phyloP scores from a whole-genome alignment of 306 rosid genomes.

The Hippophae rhamnoides region DNA sequence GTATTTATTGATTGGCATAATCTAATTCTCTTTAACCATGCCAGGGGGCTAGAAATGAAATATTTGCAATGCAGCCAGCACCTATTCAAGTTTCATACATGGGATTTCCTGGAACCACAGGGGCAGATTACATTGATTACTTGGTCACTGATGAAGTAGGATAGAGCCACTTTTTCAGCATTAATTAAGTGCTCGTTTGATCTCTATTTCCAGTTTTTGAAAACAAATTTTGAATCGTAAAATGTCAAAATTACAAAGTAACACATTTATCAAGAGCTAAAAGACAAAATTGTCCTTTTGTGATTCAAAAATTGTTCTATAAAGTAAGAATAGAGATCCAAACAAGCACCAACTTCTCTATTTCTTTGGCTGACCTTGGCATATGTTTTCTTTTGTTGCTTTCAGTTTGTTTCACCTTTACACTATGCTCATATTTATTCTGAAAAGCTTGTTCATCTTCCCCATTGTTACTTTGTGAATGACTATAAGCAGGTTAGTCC shows the following conservation, averaged over 20 bases:
- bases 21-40: conserved; percentile 11
- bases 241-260: too few species aligned
- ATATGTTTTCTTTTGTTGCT: conserved; percentile 9
- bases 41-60: conserved; percentile 96
- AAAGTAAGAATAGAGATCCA: too few species aligned
- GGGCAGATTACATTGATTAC: conserved; percentile 81
- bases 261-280: too few species aligned
- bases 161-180: neutral
- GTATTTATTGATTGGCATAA: conserved; percentile 1
- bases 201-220: too few species aligned
- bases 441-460: conserved; percentile 93
- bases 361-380: neutral
- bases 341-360: too few species aligned
- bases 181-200: neutral
- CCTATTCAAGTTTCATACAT: conserved; percentile 97
- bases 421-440: conserved; percentile 74
- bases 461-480: conserved; percentile 95
- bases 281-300: too few species aligned
- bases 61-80: conserved; percentile 91
- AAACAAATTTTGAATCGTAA: too few species aligned
- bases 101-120: conserved; percentile 99
- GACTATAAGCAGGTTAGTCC: conserved; percentile 88
- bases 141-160: conserved; percentile 88
- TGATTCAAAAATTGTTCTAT: too few species aligned
- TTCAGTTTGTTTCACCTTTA: conserved; percentile 86